A percentile compares a stretch with the other conserved stretches of the same genome.
These are phyloP conservation scores for Thinopyrum elongatum DNA, from an alignment of 176 grass and related monocot genomes.

Conservation along the genomic window DNA sequence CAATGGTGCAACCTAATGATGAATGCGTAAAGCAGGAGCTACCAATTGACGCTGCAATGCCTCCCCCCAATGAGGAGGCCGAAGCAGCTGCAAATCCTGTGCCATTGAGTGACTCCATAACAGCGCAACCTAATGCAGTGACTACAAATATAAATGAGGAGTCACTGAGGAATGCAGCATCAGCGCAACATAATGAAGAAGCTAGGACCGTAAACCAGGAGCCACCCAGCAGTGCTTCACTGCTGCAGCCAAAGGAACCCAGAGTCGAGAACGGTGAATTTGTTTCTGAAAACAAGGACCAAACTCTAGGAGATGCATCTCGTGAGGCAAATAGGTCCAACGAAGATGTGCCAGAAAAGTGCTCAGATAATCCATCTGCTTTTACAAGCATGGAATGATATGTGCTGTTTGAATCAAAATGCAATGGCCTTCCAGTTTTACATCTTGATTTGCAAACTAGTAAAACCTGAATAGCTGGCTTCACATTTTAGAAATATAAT, in stretches of 20 bases:
- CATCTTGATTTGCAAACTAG: not conserved
- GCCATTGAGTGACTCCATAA: not conserved
- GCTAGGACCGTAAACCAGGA: not conserved
- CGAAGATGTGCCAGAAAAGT: not conserved
- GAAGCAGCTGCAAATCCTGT: not conserved
- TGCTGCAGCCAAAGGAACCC: conserved; percentile 4
- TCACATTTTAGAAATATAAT: not conserved
- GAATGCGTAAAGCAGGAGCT: not conserved
- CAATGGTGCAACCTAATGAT: not conserved
- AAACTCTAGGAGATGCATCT: not conserved
- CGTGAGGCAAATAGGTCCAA: not conserved
- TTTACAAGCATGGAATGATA: not conserved
- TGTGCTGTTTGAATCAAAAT: conserved; percentile 9
- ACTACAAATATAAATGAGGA: not conserved
- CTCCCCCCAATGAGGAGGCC: not conserved
- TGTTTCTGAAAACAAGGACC: not conserved
- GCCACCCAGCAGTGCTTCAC: conserved; percentile 9
- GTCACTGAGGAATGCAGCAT: not conserved
- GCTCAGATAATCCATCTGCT: not conserved
- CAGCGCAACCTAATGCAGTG: not conserved
- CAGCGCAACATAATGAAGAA: not conserved
- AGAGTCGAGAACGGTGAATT: conserved; percentile 9
- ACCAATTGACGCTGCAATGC: not conserved
- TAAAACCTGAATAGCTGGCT: not conserved
- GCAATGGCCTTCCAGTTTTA: not conserved